Evolutionary conservation across 139 green algal species (phyloP).

Genomic region (Volvox reticuliferus): DNA sequence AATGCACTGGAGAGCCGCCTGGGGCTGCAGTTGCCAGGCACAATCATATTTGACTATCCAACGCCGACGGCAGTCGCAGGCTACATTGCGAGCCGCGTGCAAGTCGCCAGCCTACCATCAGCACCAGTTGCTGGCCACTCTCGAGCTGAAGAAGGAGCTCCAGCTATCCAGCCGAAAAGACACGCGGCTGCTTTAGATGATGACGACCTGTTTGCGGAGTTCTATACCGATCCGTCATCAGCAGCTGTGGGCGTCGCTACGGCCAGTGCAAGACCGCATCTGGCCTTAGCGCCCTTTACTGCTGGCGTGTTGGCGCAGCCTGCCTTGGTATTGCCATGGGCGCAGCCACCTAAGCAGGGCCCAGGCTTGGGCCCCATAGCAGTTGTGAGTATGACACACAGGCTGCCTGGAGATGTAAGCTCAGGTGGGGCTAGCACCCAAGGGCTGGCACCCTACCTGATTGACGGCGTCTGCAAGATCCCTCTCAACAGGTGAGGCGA

Average conservation of each 20-base stretch:
- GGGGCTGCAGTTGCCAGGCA: constrained; percentile 73
- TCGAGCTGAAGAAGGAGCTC: too few species aligned
- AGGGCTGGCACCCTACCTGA: too few species aligned
- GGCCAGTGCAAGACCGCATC: neutral
- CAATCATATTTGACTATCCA: constrained; percentile 86
- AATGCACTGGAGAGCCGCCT: constrained; percentile 69
- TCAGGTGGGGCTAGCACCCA: neutral
- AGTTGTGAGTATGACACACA: neutral
- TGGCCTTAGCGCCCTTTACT: neutral
- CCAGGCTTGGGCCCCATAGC: neutral
- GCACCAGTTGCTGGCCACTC: too few species aligned
- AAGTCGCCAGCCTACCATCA: neutral
- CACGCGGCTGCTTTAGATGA: neutral
- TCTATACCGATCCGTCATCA: too few species aligned
- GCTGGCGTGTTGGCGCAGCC: neutral
- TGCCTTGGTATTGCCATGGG: neutral
- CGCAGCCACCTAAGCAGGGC: neutral
- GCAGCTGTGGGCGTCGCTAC: neutral
- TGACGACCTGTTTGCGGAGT: neutral
- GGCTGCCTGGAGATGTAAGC: neutral
- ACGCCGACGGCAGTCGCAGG: constrained; percentile 51
- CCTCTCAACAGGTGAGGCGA: constrained; percentile 18
- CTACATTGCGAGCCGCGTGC: neutral
- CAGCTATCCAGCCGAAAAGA: too few species aligned
- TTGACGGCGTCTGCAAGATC: constrained; percentile 24